phyloP scores from a whole-genome alignment of 129 eudicot genomes.

The Escallonia herrerae region DNA sequence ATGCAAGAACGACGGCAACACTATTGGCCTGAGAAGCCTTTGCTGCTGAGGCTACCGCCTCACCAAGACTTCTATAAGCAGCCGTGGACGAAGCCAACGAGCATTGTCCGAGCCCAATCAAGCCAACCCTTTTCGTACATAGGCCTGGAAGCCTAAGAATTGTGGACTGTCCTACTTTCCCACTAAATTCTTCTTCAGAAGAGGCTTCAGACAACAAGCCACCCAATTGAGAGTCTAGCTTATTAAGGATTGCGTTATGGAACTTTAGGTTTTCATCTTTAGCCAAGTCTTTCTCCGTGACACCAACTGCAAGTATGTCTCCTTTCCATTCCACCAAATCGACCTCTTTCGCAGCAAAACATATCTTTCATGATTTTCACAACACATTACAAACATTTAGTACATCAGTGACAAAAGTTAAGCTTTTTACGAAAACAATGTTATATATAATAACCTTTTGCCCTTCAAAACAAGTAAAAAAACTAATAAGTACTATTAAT shows the following conservation, averaged over 20 bases:
- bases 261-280: constrained; percentile 72
- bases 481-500: no score
- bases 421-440: no score
- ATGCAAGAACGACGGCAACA: constrained; percentile 81
- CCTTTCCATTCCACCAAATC: constrained; percentile 93
- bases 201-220: constrained; percentile 78
- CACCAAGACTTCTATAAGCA: constrained; percentile 70
- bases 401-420: background rate
- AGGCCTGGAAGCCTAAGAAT: constrained; percentile 66
- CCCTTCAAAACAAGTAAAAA: no score
- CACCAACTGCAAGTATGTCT: constrained; percentile 92
- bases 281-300: constrained; percentile 72
- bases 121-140: constrained; percentile 68
- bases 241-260: constrained; percentile 56
- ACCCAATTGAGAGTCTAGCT: constrained; percentile 57
- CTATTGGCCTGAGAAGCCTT: constrained; percentile 72
- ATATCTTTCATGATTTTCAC: constrained; percentile 40
- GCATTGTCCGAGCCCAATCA: constrained; percentile 72
- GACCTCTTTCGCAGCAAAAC: constrained; percentile 76
- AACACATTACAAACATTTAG: constrained; percentile 14
- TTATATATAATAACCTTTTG: no score
- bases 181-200: constrained; percentile 80
- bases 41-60: constrained; percentile 78
- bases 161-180: constrained; percentile 82
- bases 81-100: constrained; percentile 30